Evolutionary conservation across 2,329 filamentous ascomycete species (phyloP), one percentile per base, ranked within the genome.

Genomic region (Pestalotiopsis sp.): DNA sequence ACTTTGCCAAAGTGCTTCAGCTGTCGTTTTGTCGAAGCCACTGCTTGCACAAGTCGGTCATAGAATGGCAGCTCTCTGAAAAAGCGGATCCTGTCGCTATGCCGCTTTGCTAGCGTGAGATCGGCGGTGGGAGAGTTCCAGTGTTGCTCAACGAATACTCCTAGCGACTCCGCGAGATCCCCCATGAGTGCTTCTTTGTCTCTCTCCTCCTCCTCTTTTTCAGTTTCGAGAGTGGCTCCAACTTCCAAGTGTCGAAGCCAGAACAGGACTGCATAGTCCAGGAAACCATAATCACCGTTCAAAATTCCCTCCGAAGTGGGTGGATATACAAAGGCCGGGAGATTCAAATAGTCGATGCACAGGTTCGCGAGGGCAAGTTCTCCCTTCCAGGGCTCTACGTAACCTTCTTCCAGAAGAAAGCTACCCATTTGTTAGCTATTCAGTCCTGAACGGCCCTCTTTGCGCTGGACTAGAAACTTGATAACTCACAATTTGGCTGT

Each of bases 401-500:
- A 6, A 4, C 27, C 27, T 58, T 58, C 56, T 11, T 58, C 56
- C 4, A 58, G 23, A 6, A 58, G 20, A 31, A 58, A 58, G 20
- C 20, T 58, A 31, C 4, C 9, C 56, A 12, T 17, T 7, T n/a
- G 9, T 58, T 58, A 58, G 4, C 4, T 3, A 13, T n/a, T n/a
- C n/a, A n/a, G n/a, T n/a, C n/a, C n/a, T n/a, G n/a, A n/a, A n/a
- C n/a, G n/a, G n/a, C n/a, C n/a, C n/a, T n/a, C n/a, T n/a, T n/a
- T n/a, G n/a, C n/a, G n/a, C n/a, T n/a, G n/a, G n/a, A 17, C 2
- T 58, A 4, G 20, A 31, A 25, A 5, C 12, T 58, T 20, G 7
- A 17, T 7, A 1, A 58, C 56, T 31, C 23, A 58, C 56, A 58
- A 17, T 17, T 76, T 81, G 4, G 78, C 81, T 7, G 80, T 80